Evolutionary conservation across 176 grass and related monocot species (phyloP).

Genomic region (Puccinellia tenuiflora): DNA sequence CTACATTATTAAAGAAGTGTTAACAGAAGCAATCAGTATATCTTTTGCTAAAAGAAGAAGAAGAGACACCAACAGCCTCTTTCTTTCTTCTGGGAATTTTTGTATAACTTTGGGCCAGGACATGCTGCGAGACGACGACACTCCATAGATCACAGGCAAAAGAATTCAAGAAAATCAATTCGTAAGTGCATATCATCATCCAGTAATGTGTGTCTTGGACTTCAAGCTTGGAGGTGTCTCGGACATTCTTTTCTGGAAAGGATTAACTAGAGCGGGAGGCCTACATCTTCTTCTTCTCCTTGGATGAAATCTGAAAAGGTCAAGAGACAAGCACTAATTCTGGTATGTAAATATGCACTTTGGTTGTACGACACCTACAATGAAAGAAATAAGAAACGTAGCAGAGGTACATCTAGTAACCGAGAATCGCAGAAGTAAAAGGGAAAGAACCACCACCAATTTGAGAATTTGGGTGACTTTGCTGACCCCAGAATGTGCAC

Average conservation of each 20-base stretch:
- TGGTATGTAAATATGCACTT: neutral
- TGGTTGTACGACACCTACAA: neutral
- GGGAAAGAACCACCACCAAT: neutral
- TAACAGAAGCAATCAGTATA: neutral
- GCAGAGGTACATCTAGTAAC: neutral
- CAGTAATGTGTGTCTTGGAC: conserved; percentile 29
- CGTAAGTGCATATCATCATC: conserved; percentile 21
- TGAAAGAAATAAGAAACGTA: neutral
- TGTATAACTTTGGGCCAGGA: conserved; percentile 21
- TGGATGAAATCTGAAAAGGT: neutral
- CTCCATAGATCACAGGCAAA: neutral
- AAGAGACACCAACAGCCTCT: neutral
- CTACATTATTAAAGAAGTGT: neutral
- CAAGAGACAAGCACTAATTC: conserved; percentile 34
- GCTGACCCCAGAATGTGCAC: neutral
- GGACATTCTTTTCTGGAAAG: conserved; percentile 3
- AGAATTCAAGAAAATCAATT: neutral
- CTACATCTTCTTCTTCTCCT: neutral
- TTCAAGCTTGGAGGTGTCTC: conserved; percentile 18
- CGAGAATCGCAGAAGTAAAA: neutral
- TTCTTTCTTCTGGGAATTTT: neutral
- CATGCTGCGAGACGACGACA: conserved; percentile 32
- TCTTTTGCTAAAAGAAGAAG: neutral
- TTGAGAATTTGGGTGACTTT: neutral
- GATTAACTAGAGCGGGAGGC: neutral